Conservation (phyloP, 2,329 filamentous ascomycete genomes). For the Talaromyces sp. region DNA sequence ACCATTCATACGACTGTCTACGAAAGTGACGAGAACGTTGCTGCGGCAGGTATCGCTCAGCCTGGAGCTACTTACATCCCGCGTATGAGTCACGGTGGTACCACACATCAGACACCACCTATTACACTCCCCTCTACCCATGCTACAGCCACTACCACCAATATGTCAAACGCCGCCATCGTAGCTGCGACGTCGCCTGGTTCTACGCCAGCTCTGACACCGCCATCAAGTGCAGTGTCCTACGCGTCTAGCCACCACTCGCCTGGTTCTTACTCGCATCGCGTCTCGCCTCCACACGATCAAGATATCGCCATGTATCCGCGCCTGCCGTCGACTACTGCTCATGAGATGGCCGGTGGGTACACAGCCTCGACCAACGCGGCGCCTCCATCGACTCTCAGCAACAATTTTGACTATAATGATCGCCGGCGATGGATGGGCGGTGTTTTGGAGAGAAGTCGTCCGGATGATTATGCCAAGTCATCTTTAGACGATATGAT, state of each 20-base stretch:
- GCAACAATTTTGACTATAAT: constrained; percentile 57
- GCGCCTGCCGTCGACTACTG: constrained; percentile 57
- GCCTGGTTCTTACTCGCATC: constrained; percentile 51
- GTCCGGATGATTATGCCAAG: constrained; percentile 38
- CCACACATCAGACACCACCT: constrained; percentile 52
- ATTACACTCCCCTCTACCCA: constrained; percentile 42
- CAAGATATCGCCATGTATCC: constrained; percentile 58
- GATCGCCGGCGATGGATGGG: constrained; percentile 60
- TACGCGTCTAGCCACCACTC: constrained; percentile 63
- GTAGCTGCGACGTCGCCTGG: constrained; percentile 39
- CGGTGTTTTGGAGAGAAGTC: constrained; percentile 55
- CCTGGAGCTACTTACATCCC: constrained; percentile 65
- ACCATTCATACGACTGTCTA: constrained; percentile 96
- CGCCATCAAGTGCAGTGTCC: constrained; percentile 59
- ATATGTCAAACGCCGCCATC: constrained; percentile 19
- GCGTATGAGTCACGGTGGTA: constrained; percentile 49
- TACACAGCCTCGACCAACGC: constrained; percentile 52
- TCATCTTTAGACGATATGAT: constrained; percentile 19
- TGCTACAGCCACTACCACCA: constrained; percentile 36
- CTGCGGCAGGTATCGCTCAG: constrained; percentile 72
- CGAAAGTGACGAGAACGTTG: constrained; percentile 80
- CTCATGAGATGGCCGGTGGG: constrained; percentile 52
- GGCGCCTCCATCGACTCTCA: constrained; percentile 59
- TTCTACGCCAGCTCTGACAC: constrained; percentile 59
- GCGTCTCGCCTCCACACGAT: constrained; percentile 50